Evolutionary conservation across 2,329 filamentous ascomycete species (phyloP).

Genomic region (Diaporthe sp.): DNA sequence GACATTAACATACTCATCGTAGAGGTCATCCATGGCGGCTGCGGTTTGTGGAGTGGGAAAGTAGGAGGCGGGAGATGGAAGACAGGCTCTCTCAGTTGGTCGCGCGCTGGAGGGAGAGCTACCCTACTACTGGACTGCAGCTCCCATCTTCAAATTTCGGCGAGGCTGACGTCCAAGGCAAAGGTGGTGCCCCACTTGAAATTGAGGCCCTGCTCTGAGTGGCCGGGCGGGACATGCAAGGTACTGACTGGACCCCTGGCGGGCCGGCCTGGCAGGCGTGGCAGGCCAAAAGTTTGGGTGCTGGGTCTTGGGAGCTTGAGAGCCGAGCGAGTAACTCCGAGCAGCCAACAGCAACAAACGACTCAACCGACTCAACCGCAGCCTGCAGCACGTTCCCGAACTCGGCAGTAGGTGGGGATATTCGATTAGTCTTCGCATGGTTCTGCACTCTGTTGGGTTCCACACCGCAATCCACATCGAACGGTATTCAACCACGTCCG

Average conservation of each 20-base stretch:
- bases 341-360: neutral
- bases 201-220: conserved; percentile 5
- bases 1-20: conserved; percentile 81
- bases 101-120: conserved; percentile 22
- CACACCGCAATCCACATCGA: conserved; percentile 27
- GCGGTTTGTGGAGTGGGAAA: conserved; percentile 17
- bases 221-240: conserved; percentile 27
- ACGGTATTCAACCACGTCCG: conserved; percentile 19
- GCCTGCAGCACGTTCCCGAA: conserved; percentile 32
- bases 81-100: conserved; percentile 30
- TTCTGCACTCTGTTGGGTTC: conserved; percentile 32
- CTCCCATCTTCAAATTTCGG: conserved; percentile 40
- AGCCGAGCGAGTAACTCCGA: neutral
- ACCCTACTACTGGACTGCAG: conserved; percentile 27
- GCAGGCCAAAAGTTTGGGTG: conserved; percentile 2
- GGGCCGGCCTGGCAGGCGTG: neutral
- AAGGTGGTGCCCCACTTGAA: conserved; percentile 11
- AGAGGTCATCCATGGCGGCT: conserved; percentile 85
- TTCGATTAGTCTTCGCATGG: conserved; percentile 14
- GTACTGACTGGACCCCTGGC: conserved; percentile 16
- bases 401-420: conserved; percentile 37
- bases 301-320: neutral
- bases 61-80: neutral
- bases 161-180: conserved; percentile 41
- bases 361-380: conserved; percentile 1